Percentiles rank a stretch among this genome's conserved stretches.
Conservation (phyloP, 2,329 filamentous ascomycete species). For the Talaromyces atroroseus region DNA sequence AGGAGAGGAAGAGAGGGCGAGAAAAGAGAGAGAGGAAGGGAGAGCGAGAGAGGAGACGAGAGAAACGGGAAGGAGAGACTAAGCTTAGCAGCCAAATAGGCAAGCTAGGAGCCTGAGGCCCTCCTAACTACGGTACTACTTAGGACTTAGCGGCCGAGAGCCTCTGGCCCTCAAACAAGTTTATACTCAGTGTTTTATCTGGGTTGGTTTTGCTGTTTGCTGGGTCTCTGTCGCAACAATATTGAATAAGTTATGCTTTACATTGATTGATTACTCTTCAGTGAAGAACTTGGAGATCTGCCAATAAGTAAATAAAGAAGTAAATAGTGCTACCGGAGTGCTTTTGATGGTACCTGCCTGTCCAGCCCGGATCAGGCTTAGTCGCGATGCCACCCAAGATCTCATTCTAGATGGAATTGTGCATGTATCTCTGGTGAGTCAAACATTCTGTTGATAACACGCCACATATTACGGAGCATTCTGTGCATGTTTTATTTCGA, state of each 20-base stretch:
- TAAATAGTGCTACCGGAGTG: not conserved
- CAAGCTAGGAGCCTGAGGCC: not conserved
- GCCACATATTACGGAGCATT: not conserved
- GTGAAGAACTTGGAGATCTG: no score
- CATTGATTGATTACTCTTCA: no score
- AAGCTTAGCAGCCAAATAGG: not conserved
- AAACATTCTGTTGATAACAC: not conserved
- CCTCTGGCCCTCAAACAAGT: not conserved
- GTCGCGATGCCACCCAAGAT: not conserved
- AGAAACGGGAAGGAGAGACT: not conserved
- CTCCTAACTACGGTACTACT: not conserved
- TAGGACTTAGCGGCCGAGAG: not conserved
- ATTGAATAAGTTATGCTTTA: no score
- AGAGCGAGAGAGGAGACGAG: slow-evolving; percentile 4
- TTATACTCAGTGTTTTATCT: not conserved
- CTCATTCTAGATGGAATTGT: not conserved
- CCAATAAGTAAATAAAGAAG: not conserved
- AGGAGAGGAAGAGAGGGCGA: not conserved
- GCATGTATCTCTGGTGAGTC: no score
- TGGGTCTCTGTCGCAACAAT: no score
- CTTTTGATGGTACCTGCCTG: not conserved
- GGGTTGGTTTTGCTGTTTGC: no score
- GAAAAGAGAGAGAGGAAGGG: slow-evolving; percentile 6
- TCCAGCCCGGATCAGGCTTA: not conserved
- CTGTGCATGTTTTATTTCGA: no score